Conservation (phyloP, 306 rosid species). For the Casuarina equisetifolia region DNA sequence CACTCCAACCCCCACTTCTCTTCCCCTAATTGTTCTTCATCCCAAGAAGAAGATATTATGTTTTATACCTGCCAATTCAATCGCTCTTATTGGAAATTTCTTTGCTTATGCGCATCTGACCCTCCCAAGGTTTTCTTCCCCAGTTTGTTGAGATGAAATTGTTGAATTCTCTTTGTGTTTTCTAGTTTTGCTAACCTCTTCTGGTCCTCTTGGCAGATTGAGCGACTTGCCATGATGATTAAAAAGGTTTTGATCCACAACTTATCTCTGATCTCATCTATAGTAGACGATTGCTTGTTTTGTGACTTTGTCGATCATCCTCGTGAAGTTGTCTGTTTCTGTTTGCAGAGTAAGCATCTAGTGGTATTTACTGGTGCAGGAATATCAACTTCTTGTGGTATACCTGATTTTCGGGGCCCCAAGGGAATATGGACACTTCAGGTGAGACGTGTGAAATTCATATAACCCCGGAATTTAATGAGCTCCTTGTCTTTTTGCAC, state of each 20-base stretch:
- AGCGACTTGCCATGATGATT: constrained; percentile 64
- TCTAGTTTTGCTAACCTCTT: constrained; percentile 26
- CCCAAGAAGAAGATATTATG: not conserved
- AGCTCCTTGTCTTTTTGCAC: constrained; percentile 9
- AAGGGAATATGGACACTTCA: constrained; percentile 99
- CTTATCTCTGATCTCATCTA: constrained; percentile 29
- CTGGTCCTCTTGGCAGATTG: constrained; percentile 53
- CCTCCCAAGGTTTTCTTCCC: not conserved
- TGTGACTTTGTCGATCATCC: constrained; percentile 14
- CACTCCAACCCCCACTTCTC: not conserved
- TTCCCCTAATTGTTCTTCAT: not conserved
- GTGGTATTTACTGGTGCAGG: constrained; percentile 99
- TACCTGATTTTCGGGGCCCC: constrained; percentile 99
- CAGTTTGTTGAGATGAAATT: not conserved
- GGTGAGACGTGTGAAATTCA: constrained; percentile 44
- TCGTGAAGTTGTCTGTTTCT: constrained; percentile 30
- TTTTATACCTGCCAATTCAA: not conserved
- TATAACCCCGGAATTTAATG: not conserved
- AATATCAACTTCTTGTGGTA: constrained; percentile 96
- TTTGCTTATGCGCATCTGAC: not conserved
- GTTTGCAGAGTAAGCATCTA: constrained; percentile 94
- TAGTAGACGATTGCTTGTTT: constrained; percentile 11
- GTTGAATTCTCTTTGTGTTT: not conserved
- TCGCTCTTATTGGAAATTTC: not conserved
- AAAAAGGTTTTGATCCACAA: constrained; percentile 55